phyloP scores from a whole-genome alignment of 106 monocot species.

The Dioscorea alata region DNA sequence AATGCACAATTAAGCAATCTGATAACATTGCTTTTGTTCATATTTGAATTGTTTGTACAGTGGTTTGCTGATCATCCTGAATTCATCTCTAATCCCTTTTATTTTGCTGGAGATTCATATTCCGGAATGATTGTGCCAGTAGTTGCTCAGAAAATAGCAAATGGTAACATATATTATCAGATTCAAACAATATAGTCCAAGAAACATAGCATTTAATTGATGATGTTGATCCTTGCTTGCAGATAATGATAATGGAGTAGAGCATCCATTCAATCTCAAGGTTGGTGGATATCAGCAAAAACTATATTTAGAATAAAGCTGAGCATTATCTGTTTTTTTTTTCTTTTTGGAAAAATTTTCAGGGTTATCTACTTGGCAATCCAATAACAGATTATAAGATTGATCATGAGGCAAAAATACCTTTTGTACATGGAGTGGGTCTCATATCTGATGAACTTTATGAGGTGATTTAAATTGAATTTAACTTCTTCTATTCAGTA shows the following conservation, averaged over 20 bases:
- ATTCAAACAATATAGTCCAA: too few relatives aligned
- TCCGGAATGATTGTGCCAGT: conserved; percentile 32
- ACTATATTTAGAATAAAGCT: too few relatives aligned
- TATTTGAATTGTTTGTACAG: conserved; percentile 11
- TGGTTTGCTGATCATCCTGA: conserved; percentile 56
- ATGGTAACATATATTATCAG: conserved; percentile 14
- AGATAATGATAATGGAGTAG: too few relatives aligned
- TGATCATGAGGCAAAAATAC: conserved; percentile 13
- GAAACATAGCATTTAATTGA: too few relatives aligned
- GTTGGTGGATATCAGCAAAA: too few relatives aligned
- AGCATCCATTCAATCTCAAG: too few relatives aligned
- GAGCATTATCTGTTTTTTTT: not conserved
- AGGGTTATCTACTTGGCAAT: conserved; percentile 20
- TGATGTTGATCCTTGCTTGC: too few relatives aligned
- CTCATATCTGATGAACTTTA: conserved; percentile 40
- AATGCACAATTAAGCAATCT: too few relatives aligned
- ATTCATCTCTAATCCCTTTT: conserved; percentile 50
- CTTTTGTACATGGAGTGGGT: conserved; percentile 34
- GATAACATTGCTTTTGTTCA: not conserved
- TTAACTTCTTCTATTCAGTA: too few relatives aligned
- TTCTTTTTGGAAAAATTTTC: not conserved
- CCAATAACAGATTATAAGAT: conserved; percentile 18
- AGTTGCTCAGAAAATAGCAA: conserved; percentile 14
- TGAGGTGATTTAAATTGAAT: conserved; percentile 20
- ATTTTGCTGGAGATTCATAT: conserved; percentile 72